Evolutionary conservation across 2,329 filamentous ascomycete species (phyloP), one percentile per base, ranked within the genome.

Genomic region (Dactylellina cionopaga): DNA sequence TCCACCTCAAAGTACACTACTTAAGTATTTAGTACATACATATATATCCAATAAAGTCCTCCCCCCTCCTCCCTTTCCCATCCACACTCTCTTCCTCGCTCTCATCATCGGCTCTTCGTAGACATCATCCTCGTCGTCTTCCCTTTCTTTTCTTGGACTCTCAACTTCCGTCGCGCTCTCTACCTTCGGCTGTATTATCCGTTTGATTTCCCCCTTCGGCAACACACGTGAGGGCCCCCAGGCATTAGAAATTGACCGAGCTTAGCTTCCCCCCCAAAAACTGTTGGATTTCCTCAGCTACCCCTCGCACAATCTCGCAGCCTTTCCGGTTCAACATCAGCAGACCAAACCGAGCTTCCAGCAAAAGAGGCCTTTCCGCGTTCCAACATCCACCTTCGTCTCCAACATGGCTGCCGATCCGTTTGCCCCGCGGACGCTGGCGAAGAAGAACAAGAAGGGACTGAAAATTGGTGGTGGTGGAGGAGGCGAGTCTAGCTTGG

Each of bases 391-490:
- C 31, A 29, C 35, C 13, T 22, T 17, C 22, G 22, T 46, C 46
- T 24, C 49, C 59, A 71, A 56, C 31, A 71, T 71, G 66, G 66
- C 66, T 64, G 66, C 66, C 58, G 66, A 71, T 49, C 66, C 43
- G 66, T 71, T 71, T 64, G 66, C 66, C 49, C 66, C 66, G 66
- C 66, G 66, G 60, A 96, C 95, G 74, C 90, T 99, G 89, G 98
- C 97, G 89, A 90, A 94, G 85, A 97, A 98, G 87, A 99, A 99
- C 81, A 90, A 96, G 81, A 98, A 98, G 84, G 94, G 93, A 35
- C 89, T 99, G 54, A 93, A 92, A 76, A 85, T 99, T 79, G 22
- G 86, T 90, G 47, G 89, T 92, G 46, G 89, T 92, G 41, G 92
- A 92, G 74, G 84, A 49, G 25, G 47, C 33, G 65, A 70, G 15